A percentile compares a stretch with the other conserved stretches of the same genome.
Evolutionary conservation across 176 grass and related monocot genomes (phyloP).

Genomic region (Chloris gayana): DNA sequence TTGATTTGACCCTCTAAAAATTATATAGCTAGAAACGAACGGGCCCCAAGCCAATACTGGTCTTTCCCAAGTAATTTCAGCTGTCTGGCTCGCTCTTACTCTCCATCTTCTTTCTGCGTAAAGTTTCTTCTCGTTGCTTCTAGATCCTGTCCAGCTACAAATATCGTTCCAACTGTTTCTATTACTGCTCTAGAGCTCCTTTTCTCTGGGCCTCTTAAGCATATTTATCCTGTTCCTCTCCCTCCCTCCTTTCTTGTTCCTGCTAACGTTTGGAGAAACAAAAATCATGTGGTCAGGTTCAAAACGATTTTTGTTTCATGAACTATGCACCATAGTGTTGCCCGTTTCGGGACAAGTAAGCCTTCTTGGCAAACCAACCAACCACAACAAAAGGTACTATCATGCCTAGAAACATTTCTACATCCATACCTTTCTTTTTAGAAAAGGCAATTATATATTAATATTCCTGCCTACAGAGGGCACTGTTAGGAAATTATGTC

Average conservation of each 20-base stretch:
- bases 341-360: neutral
- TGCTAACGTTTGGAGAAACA: slow-evolving; percentile 25
- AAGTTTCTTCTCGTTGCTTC: slow-evolving; percentile 86
- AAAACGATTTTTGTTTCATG: neutral
- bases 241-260: slow-evolving; percentile 91
- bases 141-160: slow-evolving; percentile 83
- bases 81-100: slow-evolving; percentile 71
- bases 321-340: neutral
- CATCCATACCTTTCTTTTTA: neutral
- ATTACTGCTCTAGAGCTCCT: slow-evolving; percentile 69
- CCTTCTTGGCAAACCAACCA: neutral
- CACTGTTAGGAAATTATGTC: no score
- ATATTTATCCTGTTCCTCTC: slow-evolving; percentile 91
- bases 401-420: neutral
- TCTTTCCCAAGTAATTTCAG: slow-evolving; percentile 72
- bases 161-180: slow-evolving; percentile 87
- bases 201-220: slow-evolving; percentile 86
- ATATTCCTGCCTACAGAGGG: no score
- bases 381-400: neutral
- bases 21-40: no score
- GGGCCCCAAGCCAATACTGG: slow-evolving; percentile 15
- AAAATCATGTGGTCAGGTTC: neutral
- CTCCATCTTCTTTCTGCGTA: slow-evolving; percentile 87
- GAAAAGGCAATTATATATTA: no score
- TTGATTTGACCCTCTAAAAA: no score